Evolutionary conservation across 768 basidiomycete species (phyloP), one percentile per base, ranked within the genome.

Genomic region (Mycena galericulata): DNA sequence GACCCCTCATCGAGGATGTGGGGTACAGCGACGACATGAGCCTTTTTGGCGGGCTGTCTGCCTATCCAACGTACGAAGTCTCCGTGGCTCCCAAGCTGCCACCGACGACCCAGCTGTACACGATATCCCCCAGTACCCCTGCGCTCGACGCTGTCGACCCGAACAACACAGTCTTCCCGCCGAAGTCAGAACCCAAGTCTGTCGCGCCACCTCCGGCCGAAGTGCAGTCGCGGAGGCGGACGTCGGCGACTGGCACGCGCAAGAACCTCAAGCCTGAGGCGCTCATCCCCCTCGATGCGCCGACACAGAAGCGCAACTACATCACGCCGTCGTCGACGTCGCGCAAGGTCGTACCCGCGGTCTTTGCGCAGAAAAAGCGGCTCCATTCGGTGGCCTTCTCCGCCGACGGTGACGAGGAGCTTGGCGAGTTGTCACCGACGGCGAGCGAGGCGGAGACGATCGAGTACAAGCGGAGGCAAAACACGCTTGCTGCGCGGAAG

Each of bases 401-500:
- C 3, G 82, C 63, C 9, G 84, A 78, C 1, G 86, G 85, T 47
- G 76, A 79, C 41, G 75, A 72, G 20, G 70, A 74, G 54, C 75
- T 78, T 12, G 60, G 49, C 12, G 40, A 34, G 46, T 68, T 71
- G 9, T 65, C 61, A 15, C 75, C 81, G 0, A 74, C 79, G 1
- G 65, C 78, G n/a, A 78, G 78, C 4, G 86, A 86, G 74, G 76
- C 83, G 69, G 85, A 87, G 67, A 85, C 85, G 61, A 91, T 92
- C 72, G 89, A 87, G 77, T 81, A 82, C 20, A 92, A 92, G 82
- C 85, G 91, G 47, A 83, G 88, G 17, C 86, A 88, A 77, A 92
- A 92, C 74, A 92, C 91, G 29, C 74, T 92, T 12, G 91, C 91
- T 0, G 91, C 92, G 24, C 84, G 91, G 3, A 84, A 89, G 34